A percentile compares a stretch with the other conserved stretches of the same genome.
These are phyloP conservation scores for Nepenthes alata DNA, from an alignment of 179 eudicot species.

Conservation along the genomic window DNA sequence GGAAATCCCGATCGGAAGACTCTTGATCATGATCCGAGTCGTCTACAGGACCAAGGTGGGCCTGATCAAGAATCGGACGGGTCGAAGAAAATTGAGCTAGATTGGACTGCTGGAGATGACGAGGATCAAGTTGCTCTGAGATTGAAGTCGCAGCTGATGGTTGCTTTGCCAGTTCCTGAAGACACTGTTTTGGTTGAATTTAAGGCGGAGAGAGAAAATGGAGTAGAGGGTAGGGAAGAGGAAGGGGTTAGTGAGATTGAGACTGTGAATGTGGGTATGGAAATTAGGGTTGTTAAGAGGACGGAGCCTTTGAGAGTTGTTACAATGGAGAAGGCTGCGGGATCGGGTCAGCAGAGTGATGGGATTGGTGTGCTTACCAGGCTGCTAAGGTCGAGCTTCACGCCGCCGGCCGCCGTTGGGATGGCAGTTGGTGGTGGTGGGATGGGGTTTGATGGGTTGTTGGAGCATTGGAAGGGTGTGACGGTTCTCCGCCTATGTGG, in stretches of 20 bases:
- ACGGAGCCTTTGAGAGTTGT: slow-evolving; percentile 64
- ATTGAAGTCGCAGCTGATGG: slow-evolving; percentile 85
- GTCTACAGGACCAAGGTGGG: not conserved
- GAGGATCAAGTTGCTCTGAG: slow-evolving; percentile 83
- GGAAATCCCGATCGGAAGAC: slow-evolving; percentile 23
- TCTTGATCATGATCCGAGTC: not conserved
- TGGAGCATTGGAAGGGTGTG: slow-evolving; percentile 79
- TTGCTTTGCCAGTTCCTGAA: slow-evolving; percentile 71
- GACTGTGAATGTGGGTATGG: slow-evolving; percentile 30
- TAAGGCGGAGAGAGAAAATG: slow-evolving; percentile 9
- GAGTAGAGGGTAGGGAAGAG: not conserved
- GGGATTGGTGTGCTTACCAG: slow-evolving; percentile 78
- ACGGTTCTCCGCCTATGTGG: slow-evolving; percentile 51
- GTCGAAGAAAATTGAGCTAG: slow-evolving; percentile 37
- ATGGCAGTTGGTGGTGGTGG: slow-evolving; percentile 9
- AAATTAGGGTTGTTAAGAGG: slow-evolving; percentile 72
- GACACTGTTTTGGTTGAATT: slow-evolving; percentile 56
- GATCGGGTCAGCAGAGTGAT: slow-evolving; percentile 85
- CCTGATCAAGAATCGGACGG: not conserved
- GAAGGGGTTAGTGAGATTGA: slow-evolving; percentile 6
- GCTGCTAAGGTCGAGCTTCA: slow-evolving; percentile 44
- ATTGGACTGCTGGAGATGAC: slow-evolving; percentile 93
- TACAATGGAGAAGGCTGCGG: slow-evolving; percentile 44
- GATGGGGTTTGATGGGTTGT: slow-evolving; percentile 16
- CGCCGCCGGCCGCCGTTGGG: slow-evolving; percentile 9